Conservation (phyloP, 1,284 basidiomycete genomes). For the Puccinia novopanici region DNA sequence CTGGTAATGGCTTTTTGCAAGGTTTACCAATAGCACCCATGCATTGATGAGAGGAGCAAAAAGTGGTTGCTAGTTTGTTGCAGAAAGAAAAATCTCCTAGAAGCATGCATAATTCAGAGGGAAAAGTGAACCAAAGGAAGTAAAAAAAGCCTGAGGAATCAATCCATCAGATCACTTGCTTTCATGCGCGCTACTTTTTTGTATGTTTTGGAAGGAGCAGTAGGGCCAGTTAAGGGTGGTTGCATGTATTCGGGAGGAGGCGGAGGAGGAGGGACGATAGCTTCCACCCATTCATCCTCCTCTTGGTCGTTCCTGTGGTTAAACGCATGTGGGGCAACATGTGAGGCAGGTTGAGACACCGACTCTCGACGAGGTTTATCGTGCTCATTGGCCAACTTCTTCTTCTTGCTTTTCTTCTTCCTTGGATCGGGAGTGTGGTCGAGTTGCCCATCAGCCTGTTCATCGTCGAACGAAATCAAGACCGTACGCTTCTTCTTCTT, state of each 20-base stretch:
- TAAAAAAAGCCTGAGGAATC: background rate
- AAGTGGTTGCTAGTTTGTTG: background rate
- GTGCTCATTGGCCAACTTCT: background rate
- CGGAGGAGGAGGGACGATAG: background rate
- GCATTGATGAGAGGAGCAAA: no score
- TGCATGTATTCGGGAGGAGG: constrained; percentile 3
- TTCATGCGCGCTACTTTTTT: constrained; percentile 34
- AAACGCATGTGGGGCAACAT: background rate
- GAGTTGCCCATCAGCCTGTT: constrained; percentile 10
- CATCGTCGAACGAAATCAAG: constrained; percentile 50
- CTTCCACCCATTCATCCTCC: constrained; percentile 31
- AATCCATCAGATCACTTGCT: constrained; percentile 48
- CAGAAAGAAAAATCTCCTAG: constrained; percentile 6
- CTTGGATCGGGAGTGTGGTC: background rate
- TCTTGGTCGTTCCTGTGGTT: background rate
- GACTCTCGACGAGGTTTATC: constrained; percentile 18
- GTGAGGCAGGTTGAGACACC: background rate
- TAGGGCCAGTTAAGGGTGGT: background rate
- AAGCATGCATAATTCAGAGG: background rate
- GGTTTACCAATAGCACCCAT: no score
- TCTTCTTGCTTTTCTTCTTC: constrained; percentile 43
- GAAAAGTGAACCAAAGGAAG: background rate
- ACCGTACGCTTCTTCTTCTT: constrained; percentile 43
- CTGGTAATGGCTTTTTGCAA: no score
- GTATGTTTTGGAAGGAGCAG: constrained; percentile 14